Base-by-base conservation (phyloP, 2,329 filamentous ascomycete genomes). In the Plectosphaerella sp. region DNA sequence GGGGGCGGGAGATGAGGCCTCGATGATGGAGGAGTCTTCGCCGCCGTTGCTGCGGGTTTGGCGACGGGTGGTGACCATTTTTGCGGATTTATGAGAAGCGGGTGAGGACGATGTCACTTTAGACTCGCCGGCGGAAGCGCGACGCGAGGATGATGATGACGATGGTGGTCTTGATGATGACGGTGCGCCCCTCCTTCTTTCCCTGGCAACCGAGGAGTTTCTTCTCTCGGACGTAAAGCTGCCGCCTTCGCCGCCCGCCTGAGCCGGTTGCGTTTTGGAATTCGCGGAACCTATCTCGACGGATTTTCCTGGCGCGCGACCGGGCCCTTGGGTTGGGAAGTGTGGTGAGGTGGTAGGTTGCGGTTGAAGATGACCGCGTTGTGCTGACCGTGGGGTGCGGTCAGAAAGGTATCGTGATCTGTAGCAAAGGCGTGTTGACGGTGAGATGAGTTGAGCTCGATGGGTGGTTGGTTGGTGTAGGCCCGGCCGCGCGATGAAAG, bases 61-160 rank as follows among this genome's bases (percentile, higher is more conserved):
- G 49, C 49, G 41, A 20, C 41, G 49, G 20, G 49, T 51, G 41
- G 28, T 47, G 42, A 51, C 49, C 49, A 51, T 51, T 14, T 3
- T 49, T 22, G 12, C 9, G 43, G 3, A 5, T 12, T 33, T 33
- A 2, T 33, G 28, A 33, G 11, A 12, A 12, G 25, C 1, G 22
- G 45, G 24, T 46, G 25, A 33, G 24, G 24, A 22, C 16, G 45
- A 33, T 10, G 24, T 33, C 22, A 28, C 9, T 11, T 25, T 11
- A 15, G 12, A 8, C 20, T n/a, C 22, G 45, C 5, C 3, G 9
- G 16, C 2, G 10, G 14, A 16, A 14, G 8, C 18, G 15, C 12
- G 22, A 7, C 14, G 12, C 25, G 18, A 7, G 18, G 20, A 45
- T 25, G 20, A 12, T 15, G 11, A 24, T 5, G 11, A 14, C 3